Conservation (phyloP, 2,329 filamentous ascomycete species). For the Meredithiella fracta region DNA sequence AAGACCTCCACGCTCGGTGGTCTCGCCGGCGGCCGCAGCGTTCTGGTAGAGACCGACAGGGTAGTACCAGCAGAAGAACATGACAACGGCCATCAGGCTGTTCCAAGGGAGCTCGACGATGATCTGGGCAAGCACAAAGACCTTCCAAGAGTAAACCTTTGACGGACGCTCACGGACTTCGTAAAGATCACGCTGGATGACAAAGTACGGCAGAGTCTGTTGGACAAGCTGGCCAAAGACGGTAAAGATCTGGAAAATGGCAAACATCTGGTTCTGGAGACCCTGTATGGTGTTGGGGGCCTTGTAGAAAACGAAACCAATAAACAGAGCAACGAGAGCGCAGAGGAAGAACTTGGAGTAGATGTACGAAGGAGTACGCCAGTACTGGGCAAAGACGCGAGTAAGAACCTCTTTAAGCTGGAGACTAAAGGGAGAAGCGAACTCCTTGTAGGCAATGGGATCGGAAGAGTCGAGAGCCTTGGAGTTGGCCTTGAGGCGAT, state of each 20-base stretch:
- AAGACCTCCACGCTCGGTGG: conserved; percentile 53
- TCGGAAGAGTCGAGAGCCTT: conserved; percentile 23
- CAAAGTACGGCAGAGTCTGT: conserved; percentile 75
- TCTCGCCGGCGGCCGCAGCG: conserved; percentile 42
- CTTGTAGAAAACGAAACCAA: conserved; percentile 66
- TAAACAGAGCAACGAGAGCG: conserved; percentile 50
- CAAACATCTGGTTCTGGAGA: conserved; percentile 73
- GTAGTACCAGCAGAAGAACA: conserved; percentile 75
- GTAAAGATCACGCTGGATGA: conserved; percentile 65
- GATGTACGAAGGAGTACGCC: conserved; percentile 78
- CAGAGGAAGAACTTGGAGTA: conserved; percentile 65
- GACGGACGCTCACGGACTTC: conserved; percentile 73
- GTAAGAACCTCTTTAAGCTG: conserved; percentile 53
- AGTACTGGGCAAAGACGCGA: conserved; percentile 82
- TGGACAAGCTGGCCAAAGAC: conserved; percentile 67
- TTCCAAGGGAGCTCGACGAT: conserved; percentile 79
- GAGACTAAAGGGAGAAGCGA: conserved; percentile 54
- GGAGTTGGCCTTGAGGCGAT: conserved; percentile 37
- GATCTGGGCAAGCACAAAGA: conserved; percentile 72
- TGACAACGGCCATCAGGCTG: conserved; percentile 54
- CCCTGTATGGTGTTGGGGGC: conserved; percentile 58
- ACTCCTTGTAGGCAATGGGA: conserved; percentile 47
- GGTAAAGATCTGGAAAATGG: conserved; percentile 68
- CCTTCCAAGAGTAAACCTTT: conserved; percentile 71
- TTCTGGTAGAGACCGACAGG: conserved; percentile 63